Evolutionary conservation across 805 yeast species (phyloP).

Genomic region (Lachancea mirantina): DNA sequence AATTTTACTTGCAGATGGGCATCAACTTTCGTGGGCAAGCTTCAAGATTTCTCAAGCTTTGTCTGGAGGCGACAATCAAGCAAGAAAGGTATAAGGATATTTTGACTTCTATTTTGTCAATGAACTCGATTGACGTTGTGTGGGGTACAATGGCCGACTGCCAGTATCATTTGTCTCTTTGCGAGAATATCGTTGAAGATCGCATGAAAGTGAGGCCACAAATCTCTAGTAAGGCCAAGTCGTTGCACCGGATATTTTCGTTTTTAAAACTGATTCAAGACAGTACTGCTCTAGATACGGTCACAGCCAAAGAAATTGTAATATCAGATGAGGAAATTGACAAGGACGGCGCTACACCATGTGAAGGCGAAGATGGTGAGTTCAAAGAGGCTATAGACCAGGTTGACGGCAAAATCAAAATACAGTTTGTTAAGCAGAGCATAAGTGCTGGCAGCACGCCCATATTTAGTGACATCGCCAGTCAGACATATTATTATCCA

Average conservation of each 20-base stretch:
- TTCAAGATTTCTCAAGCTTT: conserved; percentile 52
- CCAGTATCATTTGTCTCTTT: conserved; percentile 62
- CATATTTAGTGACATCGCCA: conserved; percentile 38
- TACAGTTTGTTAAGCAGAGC: conserved; percentile 30
- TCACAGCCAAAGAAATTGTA: conserved; percentile 24
- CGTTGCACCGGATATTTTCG: conserved; percentile 71
- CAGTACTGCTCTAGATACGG: conserved; percentile 43
- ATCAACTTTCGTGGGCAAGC: conserved; percentile 72
- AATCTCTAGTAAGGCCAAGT: conserved; percentile 66
- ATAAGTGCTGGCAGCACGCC: conserved; percentile 27
- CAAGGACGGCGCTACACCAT: background rate
- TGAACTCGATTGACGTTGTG: conserved; percentile 82
- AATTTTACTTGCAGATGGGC: conserved; percentile 64
- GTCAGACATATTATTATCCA: conserved; percentile 30
- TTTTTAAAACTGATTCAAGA: conserved; percentile 71
- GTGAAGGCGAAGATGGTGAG: conserved; percentile 8
- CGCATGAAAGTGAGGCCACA: conserved; percentile 61
- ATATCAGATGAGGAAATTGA: conserved; percentile 10
- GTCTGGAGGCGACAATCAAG: conserved; percentile 45
- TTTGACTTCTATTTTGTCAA: conserved; percentile 71
- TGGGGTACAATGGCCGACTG: conserved; percentile 91
- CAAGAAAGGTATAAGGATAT: conserved; percentile 76
- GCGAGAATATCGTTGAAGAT: conserved; percentile 65
- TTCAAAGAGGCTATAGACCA: conserved; percentile 34
- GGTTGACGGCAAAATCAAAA: conserved; percentile 41